Evolutionary conservation across 495 filamentous ascomycete genomes (phyloP).

Genomic region (Annulohypoxylon stygium): DNA sequence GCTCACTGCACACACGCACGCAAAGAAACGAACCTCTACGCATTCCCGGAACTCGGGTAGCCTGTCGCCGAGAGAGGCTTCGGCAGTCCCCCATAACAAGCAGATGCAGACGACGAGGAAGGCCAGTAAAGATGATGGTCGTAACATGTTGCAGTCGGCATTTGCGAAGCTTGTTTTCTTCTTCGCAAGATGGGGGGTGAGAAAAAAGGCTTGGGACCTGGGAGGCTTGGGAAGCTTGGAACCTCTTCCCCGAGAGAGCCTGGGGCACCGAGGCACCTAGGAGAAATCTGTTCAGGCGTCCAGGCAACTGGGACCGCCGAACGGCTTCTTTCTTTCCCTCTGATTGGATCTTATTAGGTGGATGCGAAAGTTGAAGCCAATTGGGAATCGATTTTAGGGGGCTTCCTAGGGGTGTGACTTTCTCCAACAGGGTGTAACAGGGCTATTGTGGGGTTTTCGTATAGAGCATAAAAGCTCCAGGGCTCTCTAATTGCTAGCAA

Average conservation of each 20-base stretch:
- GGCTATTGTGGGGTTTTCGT: constrained; percentile 29
- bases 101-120: constrained; percentile 32
- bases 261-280: constrained; percentile 14
- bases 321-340: constrained; percentile 2
- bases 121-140: constrained; percentile 32
- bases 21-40: constrained; percentile 72
- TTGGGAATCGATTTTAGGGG: constrained; percentile 22
- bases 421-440: neutral
- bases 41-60: constrained; percentile 92
- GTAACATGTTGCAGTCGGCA: constrained; percentile 37
- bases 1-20: constrained; percentile 2
- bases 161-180: constrained; percentile 13
- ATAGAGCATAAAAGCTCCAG: constrained; percentile 9
- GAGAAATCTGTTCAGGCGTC: constrained; percentile 28
- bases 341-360: constrained; percentile 39
- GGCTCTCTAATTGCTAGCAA: constrained; percentile 11
- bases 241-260: constrained; percentile 42
- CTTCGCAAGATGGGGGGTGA: neutral
- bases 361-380: constrained; percentile 25
- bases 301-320: constrained; percentile 23
- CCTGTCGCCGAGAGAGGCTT: constrained; percentile 85
- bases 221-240: neutral
- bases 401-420: neutral
- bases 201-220: neutral
- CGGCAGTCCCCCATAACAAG: constrained; percentile 54